Percentiles rank a stretch among this genome's conserved stretches.
Conservation (phyloP, 176 grass and related monocot species). For the Elymus sibiricus region DNA sequence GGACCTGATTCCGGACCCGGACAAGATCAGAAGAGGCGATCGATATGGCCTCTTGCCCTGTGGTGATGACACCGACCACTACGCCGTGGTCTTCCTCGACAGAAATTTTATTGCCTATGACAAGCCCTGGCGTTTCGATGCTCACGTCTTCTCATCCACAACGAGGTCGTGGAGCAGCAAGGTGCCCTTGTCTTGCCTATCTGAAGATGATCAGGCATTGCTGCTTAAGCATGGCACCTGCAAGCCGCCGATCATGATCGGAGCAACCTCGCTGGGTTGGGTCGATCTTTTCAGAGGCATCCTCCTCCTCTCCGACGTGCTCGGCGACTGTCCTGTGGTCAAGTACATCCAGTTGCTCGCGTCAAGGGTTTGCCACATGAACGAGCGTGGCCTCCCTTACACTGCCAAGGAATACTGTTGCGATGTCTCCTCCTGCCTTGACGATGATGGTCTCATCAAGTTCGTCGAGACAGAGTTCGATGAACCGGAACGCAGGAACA, state of each 20-base stretch:
- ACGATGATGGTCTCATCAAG: neutral
- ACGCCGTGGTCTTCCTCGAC: neutral
- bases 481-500: neutral
- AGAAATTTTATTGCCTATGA: neutral
- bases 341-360: neutral
- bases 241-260: neutral
- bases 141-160: neutral
- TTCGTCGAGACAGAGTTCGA: neutral
- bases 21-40: neutral
- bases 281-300: neutral
- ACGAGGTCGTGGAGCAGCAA: neutral
- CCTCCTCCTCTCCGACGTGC: neutral
- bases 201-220: neutral
- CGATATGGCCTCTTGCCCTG: neutral
- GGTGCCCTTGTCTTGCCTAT: neutral
- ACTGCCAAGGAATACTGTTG: neutral
- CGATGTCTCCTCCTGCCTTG: neutral
- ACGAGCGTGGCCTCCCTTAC: neutral
- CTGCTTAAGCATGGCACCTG: neutral
- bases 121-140: neutral
- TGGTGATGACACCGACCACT: neutral
- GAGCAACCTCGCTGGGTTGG: neutral
- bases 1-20: neutral
- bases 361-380: neutral
- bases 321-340: neutral